Evolutionary conservation across 352 stramenopile genomes (phyloP), one percentile per base, ranked within the genome.

Genomic region (Phytopythium delawarense): DNA sequence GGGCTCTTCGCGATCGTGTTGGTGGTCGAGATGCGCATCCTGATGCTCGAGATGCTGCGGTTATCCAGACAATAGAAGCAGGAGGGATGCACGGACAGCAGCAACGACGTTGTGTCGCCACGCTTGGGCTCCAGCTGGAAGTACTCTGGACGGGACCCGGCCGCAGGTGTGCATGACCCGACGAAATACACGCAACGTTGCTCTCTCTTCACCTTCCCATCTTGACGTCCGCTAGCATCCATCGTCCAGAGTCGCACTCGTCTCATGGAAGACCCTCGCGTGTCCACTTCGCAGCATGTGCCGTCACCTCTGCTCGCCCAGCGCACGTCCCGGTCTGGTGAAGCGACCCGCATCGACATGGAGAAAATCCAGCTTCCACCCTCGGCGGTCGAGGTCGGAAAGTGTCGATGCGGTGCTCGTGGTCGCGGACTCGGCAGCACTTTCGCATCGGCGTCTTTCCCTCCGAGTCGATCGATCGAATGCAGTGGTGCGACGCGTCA

Each of bases 1-100:
- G 58, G 67, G 65, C 70, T 83, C 48, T 66, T 88, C 23, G 70
- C 55, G 7, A 63, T 69, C 12, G 50, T 85, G n/a, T 62, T 62
- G 25, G 60, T 70, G 4, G 58, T 84, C 25, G 75, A 84, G 61
- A 67, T 81, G 53, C 78, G 82, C 55, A 75, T 88, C 35, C 65
- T 91, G 42, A 49, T 78, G 30, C 70, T 72, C 9, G 79, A 86
- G 55, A 89, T 91, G 82, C 64, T 51, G 25, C 39, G 55, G n/a
- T 40, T 61, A 61, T 61, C 55, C 39, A 37, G 23, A 20, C 55
- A 37, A 20, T 61, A 61, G 39, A 37, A 25, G 7, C n/a, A 34
- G 21, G 21, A 12, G 21, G 1, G 35, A 4, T 20, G 11, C 45
- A 4, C 45, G 45, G 21, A 32, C 21, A 32, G 45, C 44, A 30